Percentiles rank a stretch among this genome's conserved stretches.
phyloP scores from a whole-genome alignment of 768 basidiomycete species.

The Podaxis sp. region DNA sequence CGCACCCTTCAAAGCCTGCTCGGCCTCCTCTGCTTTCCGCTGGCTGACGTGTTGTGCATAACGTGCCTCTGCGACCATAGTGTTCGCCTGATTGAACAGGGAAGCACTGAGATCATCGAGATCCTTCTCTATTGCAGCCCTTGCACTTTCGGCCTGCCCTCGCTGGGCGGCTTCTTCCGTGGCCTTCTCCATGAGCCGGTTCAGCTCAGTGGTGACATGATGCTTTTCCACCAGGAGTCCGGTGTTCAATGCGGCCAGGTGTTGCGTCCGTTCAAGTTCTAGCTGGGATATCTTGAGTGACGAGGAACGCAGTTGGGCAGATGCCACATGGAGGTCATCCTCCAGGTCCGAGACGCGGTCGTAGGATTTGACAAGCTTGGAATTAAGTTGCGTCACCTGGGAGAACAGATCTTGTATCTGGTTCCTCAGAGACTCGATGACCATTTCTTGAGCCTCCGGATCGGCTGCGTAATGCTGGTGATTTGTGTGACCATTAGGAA shows the following conservation, averaged over 20 bases:
- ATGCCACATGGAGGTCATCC: constrained; percentile 76
- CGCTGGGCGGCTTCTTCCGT: constrained; percentile 91
- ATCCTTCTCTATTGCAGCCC: constrained; percentile 85
- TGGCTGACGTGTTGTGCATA: constrained; percentile 64
- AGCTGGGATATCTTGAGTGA: constrained; percentile 73
- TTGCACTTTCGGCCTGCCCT: constrained; percentile 86
- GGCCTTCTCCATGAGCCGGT: constrained; percentile 90
- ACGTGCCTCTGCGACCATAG: constrained; percentile 96
- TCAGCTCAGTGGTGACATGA: constrained; percentile 90
- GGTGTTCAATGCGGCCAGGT: constrained; percentile 87
- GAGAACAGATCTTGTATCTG: constrained; percentile 87
- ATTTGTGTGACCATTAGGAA: constrained; percentile 17
- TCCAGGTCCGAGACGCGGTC: constrained; percentile 92
- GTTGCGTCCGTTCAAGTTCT: constrained; percentile 82
- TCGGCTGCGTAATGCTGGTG: constrained; percentile 30
- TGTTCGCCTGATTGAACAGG: constrained; percentile 91
- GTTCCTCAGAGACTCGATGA: constrained; percentile 75
- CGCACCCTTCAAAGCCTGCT: constrained; percentile 75
- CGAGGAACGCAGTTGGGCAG: constrained; percentile 56
- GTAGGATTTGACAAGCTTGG: constrained; percentile 90
- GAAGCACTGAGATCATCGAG: constrained; percentile 90
- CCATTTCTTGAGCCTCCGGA: constrained; percentile 74
- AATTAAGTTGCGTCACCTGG: constrained; percentile 88
- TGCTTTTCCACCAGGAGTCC: constrained; percentile 90
- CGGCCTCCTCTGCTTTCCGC: constrained; percentile 73